Evolutionary conservation across 352 stramenopile genomes (phyloP).

Genomic region (Globisporangium nagaii): DNA sequence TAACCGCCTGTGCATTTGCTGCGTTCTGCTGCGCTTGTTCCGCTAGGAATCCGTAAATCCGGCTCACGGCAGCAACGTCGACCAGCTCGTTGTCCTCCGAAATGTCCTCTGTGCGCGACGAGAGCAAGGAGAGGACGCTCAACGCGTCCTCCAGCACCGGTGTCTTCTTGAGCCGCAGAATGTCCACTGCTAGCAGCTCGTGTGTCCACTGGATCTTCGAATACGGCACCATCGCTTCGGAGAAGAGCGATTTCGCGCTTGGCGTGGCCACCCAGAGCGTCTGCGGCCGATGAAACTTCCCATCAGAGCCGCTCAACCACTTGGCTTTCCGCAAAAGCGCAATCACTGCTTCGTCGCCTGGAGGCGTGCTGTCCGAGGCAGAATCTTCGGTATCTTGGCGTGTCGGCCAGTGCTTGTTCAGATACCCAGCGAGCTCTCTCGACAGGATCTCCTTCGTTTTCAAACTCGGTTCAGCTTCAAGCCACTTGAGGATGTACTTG

Average conservation of each 20-base stretch:
- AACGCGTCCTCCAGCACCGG: slow-evolving; percentile 39
- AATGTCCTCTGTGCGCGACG: slow-evolving; percentile 18
- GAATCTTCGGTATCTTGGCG: no score
- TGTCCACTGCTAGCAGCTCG: slow-evolving; percentile 21
- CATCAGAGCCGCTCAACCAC: slow-evolving; percentile 41
- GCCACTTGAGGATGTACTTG: slow-evolving; percentile 37
- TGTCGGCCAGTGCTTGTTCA: slow-evolving; percentile 40
- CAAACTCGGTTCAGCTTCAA: slow-evolving; percentile 28
- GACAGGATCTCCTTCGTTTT: slow-evolving; percentile 36
- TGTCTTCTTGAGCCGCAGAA: slow-evolving; percentile 40
- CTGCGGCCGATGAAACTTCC: slow-evolving; percentile 21
- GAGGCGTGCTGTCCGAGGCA: not conserved
- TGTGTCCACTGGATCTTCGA: slow-evolving; percentile 29
- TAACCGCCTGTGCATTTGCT: slow-evolving; percentile 10
- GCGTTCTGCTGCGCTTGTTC: slow-evolving; percentile 13
- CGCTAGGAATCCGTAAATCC: slow-evolving; percentile 39
- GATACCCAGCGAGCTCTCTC: slow-evolving; percentile 26
- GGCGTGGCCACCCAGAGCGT: slow-evolving; percentile 45
- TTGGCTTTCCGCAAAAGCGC: slow-evolving; percentile 9
- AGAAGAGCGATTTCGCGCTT: slow-evolving; percentile 30
- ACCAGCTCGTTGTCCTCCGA: slow-evolving; percentile 8
- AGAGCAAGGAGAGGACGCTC: slow-evolving; percentile 24
- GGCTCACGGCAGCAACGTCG: slow-evolving; percentile 16
- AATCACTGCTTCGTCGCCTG: not conserved
- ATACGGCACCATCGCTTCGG: slow-evolving; percentile 42